These are phyloP conservation scores for Colletotrichum melonis DNA, from an alignment of 2,329 filamentous ascomycete species.

Conservation along the genomic window DNA sequence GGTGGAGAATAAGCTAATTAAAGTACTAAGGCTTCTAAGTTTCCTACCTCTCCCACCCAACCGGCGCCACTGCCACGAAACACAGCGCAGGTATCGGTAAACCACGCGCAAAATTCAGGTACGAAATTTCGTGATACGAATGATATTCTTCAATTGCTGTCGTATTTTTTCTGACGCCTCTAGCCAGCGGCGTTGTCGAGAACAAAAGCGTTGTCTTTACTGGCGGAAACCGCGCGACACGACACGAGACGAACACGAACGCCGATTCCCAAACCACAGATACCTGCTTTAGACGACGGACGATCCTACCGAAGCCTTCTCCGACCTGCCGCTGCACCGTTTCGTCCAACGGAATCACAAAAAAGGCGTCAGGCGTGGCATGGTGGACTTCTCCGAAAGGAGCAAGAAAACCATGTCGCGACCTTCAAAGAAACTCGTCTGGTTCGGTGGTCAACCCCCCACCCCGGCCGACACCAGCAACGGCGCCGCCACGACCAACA, in stretches of 20 bases:
- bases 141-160: too few species aligned
- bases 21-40: neutral
- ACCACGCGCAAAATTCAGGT: neutral
- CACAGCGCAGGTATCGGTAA: neutral
- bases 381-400: neutral
- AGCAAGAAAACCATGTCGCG: conserved; percentile 23
- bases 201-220: too few species aligned
- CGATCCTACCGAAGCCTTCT: neutral
- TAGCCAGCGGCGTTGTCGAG: neutral
- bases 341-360: too few species aligned
- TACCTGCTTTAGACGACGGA: neutral
- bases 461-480: neutral
- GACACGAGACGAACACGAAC: neutral
- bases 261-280: neutral
- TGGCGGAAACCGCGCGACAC: neutral
- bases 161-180: neutral
- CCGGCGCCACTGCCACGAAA: neutral
- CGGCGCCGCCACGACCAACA: neutral
- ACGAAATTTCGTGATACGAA: neutral
- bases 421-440: neutral
- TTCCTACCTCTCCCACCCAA: neutral
- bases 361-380: neutral
- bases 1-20: neutral
- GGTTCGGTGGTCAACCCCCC: conserved; percentile 22
- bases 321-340: neutral